These are phyloP conservation scores for Exophiala viscosa DNA, from an alignment of 2,329 filamentous ascomycete genomes.

Conservation along the genomic window DNA sequence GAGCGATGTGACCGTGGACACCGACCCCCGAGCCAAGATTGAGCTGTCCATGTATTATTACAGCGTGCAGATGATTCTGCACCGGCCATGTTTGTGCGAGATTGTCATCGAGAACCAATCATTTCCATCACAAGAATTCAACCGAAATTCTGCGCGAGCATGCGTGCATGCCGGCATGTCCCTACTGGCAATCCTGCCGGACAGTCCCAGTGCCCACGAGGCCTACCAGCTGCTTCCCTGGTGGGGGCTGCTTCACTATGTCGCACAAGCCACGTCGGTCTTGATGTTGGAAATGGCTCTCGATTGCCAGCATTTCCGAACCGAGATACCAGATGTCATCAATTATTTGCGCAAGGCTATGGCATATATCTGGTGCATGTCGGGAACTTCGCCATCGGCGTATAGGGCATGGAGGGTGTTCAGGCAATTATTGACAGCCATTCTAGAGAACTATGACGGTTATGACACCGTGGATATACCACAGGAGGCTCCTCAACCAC, in stretches of 20 bases:
- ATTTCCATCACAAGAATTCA: conserved; percentile 16
- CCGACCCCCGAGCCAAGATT: conserved; percentile 22
- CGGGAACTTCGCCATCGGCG: conserved; percentile 14
- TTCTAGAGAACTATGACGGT: conserved; percentile 2
- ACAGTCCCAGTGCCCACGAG: conserved; percentile 25
- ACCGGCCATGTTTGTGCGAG: conserved; percentile 32
- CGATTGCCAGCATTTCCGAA: conserved; percentile 23
- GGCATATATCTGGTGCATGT: conserved; percentile 23
- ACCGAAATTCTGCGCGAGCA: conserved; percentile 18
- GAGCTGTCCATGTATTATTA: conserved; percentile 29
- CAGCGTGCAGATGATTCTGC: conserved; percentile 29
- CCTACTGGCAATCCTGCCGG: conserved; percentile 28
- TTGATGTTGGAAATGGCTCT: conserved; percentile 30
- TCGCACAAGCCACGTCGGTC: conserved; percentile 29
- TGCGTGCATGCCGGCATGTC: conserved; percentile 30
- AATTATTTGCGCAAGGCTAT: conserved; percentile 29
- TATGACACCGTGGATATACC: conserved; percentile 12
- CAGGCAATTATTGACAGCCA: conserved; percentile 12
- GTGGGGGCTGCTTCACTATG: conserved; percentile 31
- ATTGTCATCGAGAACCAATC: conserved; percentile 29
- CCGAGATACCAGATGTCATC: conserved; percentile 22
- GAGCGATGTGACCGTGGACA: conserved; percentile 4
- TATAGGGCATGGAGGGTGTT: conserved; percentile 23
- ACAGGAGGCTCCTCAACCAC: conserved; percentile 7
- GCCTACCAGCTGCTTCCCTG: conserved; percentile 28